These are phyloP conservation scores for Plantago lanceolata DNA, from an alignment of 305 asterid genomes.

Conservation along the genomic window DNA sequence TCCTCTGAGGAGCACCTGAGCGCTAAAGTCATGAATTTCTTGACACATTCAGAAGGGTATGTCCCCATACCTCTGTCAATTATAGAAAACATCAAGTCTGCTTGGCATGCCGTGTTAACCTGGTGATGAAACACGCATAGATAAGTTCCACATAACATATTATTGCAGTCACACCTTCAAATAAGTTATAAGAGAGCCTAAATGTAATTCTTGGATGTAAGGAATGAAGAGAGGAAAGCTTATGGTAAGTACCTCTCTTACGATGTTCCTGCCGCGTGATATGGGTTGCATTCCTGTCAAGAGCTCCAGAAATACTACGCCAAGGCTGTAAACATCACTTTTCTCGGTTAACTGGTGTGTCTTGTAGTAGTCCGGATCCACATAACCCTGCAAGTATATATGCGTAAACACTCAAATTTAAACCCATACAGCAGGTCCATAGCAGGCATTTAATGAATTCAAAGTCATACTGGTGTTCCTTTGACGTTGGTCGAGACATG, in stretches of 20 bases:
- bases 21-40: slow-evolving; percentile 61
- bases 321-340: slow-evolving; percentile 89
- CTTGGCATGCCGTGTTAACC: slow-evolving; percentile 62
- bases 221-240: too few species aligned
- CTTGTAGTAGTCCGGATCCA: slow-evolving; percentile 84
- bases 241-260: slow-evolving; percentile 97
- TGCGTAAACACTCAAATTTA: neutral
- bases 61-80: slow-evolving; percentile 77
- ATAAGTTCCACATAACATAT: too few species aligned
- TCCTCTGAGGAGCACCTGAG: slow-evolving; percentile 66
- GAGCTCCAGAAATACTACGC: slow-evolving; percentile 78
- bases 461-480: slow-evolving; percentile 66
- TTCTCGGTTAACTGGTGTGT: slow-evolving; percentile 73
- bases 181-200: too few species aligned
- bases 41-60: slow-evolving; percentile 54
- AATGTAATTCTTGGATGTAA: too few species aligned
- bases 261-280: slow-evolving; percentile 78
- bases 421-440: too few species aligned
- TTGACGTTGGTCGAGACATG: slow-evolving; percentile 74
- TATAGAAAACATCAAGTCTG: slow-evolving; percentile 58
- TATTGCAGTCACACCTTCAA: too few species aligned
- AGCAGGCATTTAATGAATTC: too few species aligned
- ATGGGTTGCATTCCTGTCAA: slow-evolving; percentile 85
- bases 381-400: slow-evolving; percentile 60
- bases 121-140: too few species aligned